A percentile compares a stretch with the other conserved stretches of the same genome.
These are phyloP conservation scores for Mucor racemosus DNA, from an alignment of 371 early-diverging fungal species.

Conservation along the genomic window DNA sequence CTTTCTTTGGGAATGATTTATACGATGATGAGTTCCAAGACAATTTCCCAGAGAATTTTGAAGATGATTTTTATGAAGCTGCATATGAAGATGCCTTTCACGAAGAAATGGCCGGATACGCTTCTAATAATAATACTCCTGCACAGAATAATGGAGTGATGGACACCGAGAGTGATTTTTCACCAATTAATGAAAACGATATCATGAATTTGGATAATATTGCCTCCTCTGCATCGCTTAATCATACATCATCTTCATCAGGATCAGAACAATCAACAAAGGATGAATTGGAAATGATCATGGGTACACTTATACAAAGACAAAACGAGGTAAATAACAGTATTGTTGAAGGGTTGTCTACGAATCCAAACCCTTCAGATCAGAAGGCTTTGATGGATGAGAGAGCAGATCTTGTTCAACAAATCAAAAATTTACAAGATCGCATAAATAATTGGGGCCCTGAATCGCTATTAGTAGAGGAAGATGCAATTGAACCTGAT, in stretches of 20 bases:
- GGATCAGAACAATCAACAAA: background rate
- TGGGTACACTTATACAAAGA: background rate
- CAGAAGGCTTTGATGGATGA: conserved; percentile 1
- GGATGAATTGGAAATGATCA: conserved; percentile 2
- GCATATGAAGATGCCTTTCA: background rate
- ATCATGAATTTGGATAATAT: conserved; percentile 5
- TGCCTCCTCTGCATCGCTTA: background rate
- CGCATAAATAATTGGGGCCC: background rate
- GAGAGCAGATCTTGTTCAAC: background rate
- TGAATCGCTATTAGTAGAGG: background rate
- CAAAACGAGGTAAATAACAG: background rate
- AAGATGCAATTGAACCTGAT: background rate
- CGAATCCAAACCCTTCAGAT: background rate
- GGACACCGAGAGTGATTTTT: background rate
- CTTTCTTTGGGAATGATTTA: background rate
- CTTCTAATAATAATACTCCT: background rate
- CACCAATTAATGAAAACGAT: conserved; percentile 9
- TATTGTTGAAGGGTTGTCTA: conserved; percentile 5
- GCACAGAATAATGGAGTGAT: too few relatives aligned
- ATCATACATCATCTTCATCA: background rate
- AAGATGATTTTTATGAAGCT: background rate
- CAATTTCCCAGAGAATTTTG: background rate
- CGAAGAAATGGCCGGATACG: background rate
- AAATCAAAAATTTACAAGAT: conserved; percentile 8
- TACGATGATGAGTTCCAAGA: background rate